Evolutionary conservation across 306 rosid species (phyloP), one percentile per base, ranked within the genome.

Genomic region (Ochetophila trinervis): DNA sequence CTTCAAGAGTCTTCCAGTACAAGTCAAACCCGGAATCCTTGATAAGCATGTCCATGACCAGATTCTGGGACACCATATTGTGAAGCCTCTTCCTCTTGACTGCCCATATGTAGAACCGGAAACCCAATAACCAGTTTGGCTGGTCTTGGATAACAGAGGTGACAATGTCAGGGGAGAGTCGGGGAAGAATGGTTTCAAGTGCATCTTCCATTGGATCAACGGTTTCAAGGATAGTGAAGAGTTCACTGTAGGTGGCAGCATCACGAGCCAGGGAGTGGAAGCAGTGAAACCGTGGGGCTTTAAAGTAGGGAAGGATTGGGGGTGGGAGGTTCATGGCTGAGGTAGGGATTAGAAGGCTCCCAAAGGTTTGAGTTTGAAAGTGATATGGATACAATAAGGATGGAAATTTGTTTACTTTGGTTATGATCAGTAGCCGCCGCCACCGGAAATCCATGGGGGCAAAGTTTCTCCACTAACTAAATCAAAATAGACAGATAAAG

Each of bases 91-190:
- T 72, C 44, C 67, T 74, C 62, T 65, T 79, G 74, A 79, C 47
- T 3, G 96, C 85, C 92, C 86, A 91, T 13, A 91, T 78, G 79
- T 84, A 91, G 70, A 91, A 72, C 37, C 84, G 90, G 24, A 80
- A 76, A 42, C 69, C 81, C 19, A 45, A 16, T 18, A 21, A 65
- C 2, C 57, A 72, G 59, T 63, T 19, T 5, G 69, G 42, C 47
- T 71, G 83, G 47, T 80, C 70, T 44, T 49, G 65, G 60, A 66
- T 62, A 19, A 68, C 59, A 1, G 70, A 71, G 51, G 62, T 59
- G 30, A 76, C 63, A 5, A 17, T 48, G 48, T n/a, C 8, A 15
- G 34, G 19, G 34, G 71, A 54, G 56, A 71, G 71, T 16, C 48
- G 30, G 15, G 75, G 60, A 35, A 54, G 49, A 19, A 75, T 52